Evolutionary conservation across 2,329 filamentous ascomycete species (phyloP), one percentile per base, ranked within the genome.

Genomic region (Coniochaeta ligniaria): DNA sequence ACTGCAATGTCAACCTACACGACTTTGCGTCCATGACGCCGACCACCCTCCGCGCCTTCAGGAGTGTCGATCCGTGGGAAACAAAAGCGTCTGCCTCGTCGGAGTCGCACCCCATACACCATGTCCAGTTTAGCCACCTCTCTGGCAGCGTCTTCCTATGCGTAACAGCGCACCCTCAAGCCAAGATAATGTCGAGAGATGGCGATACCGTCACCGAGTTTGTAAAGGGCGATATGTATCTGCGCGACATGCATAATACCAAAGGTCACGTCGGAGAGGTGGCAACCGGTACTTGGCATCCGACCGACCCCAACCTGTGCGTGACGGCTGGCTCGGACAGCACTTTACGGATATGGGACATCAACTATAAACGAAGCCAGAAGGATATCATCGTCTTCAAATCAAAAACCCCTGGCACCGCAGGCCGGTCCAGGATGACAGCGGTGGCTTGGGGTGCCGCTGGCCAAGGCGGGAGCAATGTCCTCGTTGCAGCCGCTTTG

Each of bases 221-320:
- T 66, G 89, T 92, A 66, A 99, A 99, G 76, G 95, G 95, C 54
- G 95, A 99, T 72, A 98, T 98, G 93, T 99, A 99, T 69, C 77
- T 99, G 66, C 85, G 94, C 60, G 95, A 99, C 73, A 96, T 98
- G 89, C 86, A 97, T 75, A 93, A 98, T 72, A 99, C 95, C 5
- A 98, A 97, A 72, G 95, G 95, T 1, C 95, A 99, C 74, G 87
- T 97, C 59, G 93, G 93, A 4, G 95, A 97, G 74, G 85, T 97
- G 45, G 92, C 92, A 3, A 90, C 88, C 24, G 94, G 91, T 24
- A 89, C 89, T 43, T 99, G 95, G 95, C 91, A 94, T 74, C 95
- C 95, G 0, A 87, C 87, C 2, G 88, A 97, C 71, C 87, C 83
- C 69, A 92, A 96, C 66, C 68, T 93, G 0, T 96, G 92, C 71